Percentiles rank a stretch among this genome's conserved stretches.
phyloP scores from a whole-genome alignment of 768 basidiomycete genomes.

The Mycena indigotica region DNA sequence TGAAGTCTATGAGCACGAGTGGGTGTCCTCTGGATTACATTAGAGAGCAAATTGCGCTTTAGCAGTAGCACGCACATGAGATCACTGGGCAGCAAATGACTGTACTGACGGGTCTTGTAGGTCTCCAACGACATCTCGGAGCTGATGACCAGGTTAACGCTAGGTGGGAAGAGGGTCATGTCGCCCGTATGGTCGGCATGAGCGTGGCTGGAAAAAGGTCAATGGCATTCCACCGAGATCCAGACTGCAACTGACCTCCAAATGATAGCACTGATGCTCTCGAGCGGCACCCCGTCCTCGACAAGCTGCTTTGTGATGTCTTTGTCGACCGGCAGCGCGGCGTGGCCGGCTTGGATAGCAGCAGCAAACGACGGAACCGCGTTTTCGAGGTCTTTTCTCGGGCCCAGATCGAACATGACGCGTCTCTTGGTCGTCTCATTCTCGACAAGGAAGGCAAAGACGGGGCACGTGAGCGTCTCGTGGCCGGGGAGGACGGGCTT shows the following conservation, averaged over 20 bases:
- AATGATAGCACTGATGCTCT: constrained; percentile 11
- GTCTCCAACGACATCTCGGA: not conserved
- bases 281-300: constrained; percentile 3
- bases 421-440: not conserved
- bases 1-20: constrained; percentile 13
- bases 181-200: constrained; percentile 17
- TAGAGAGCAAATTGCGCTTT: not conserved
- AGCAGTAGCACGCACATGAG: constrained; percentile 8
- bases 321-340: constrained; percentile 1
- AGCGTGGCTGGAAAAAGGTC: not conserved
- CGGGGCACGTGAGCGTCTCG: not conserved
- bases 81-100: constrained; percentile 8
- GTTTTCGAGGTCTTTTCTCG: constrained; percentile 8
- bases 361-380: not conserved
- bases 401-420: constrained; percentile 10
- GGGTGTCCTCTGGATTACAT: constrained; percentile 9
- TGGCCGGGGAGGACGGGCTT: not conserved
- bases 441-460: not conserved
- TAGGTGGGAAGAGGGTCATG: constrained; percentile 13
- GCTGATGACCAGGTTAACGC: constrained; percentile 12
- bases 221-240: not conserved
- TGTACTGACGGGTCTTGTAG: not conserved
- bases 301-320: constrained; percentile 9
- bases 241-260: constrained; percentile 10
- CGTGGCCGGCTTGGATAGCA: not conserved